phyloP scores from a whole-genome alignment of 2,329 filamentous ascomycete species.

The Apiospora kogelbergensis region DNA sequence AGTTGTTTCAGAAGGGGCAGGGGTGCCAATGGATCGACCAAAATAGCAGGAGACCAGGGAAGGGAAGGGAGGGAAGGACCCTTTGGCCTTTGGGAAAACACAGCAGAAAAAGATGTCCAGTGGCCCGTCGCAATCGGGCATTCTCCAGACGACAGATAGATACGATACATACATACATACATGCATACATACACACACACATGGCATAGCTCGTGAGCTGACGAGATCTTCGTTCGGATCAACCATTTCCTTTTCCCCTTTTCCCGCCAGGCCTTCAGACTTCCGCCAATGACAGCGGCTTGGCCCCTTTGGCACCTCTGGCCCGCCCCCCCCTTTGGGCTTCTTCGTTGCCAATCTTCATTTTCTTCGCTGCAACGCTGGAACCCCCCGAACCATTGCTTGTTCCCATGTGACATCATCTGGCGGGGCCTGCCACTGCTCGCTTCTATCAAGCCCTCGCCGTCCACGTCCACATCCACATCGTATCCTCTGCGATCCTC shows the following conservation, averaged over 20 bases:
- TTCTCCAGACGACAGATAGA: no score
- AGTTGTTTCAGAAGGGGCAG: not conserved
- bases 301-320: not conserved
- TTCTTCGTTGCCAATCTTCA: slow-evolving; percentile 1
- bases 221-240: not conserved
- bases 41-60: not conserved
- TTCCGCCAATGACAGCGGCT: not conserved
- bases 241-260: not conserved
- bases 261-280: not conserved
- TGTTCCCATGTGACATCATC: slow-evolving; percentile 3
- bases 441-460: not conserved
- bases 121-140: no score
- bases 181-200: no score
- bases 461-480: not conserved
- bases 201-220: no score
- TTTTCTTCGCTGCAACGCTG: slow-evolving; percentile 5
- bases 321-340: not conserved
- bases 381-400: slow-evolving; percentile 4
- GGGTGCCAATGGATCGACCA: not conserved
- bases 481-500: not conserved
- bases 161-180: no score
- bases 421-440: not conserved
- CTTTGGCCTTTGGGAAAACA: no score
- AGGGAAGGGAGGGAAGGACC: not conserved
- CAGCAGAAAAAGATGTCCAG: no score